phyloP scores from a whole-genome alignment of 148 eudicot species.

The Cornus kousa region DNA sequence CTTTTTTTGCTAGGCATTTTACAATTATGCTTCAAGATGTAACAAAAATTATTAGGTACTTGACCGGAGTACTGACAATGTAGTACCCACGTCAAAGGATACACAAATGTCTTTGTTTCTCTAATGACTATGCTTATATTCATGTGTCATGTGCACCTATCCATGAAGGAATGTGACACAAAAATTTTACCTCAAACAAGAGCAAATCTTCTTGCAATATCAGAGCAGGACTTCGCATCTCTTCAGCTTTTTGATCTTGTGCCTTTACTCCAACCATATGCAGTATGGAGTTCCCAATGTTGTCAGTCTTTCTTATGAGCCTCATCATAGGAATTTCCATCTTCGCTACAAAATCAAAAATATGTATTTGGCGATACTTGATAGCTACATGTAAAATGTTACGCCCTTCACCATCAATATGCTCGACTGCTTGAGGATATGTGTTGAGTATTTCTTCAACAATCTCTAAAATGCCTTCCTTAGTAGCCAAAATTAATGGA shows the following conservation, averaged over 20 bases:
- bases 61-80: no score
- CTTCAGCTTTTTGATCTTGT: not conserved
- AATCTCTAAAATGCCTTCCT: slow-evolving; percentile 3
- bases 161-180: no score
- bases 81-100: no score
- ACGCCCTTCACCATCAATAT: not conserved
- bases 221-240: slow-evolving; percentile 5
- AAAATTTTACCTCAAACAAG: not conserved
- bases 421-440: slow-evolving; percentile 4
- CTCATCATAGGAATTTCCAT: not conserved
- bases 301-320: not conserved
- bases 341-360: not conserved
- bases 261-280: slow-evolving; percentile 8
- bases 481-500: not conserved
- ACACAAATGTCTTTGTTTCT: no score
- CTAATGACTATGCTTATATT: no score
- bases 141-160: no score
- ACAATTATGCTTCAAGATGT: no score
- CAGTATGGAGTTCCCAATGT: not conserved
- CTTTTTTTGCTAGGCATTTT: no score
- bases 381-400: slow-evolving; percentile 7
- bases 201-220: slow-evolving; percentile 4
- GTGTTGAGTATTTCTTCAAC: not conserved
- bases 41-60: no score
- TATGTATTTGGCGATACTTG: slow-evolving; percentile 3